Evolutionary conservation across 176 grass and related monocot species (phyloP), one percentile per base, ranked within the genome.

Genomic region (Rhynchospora breviuscula): DNA sequence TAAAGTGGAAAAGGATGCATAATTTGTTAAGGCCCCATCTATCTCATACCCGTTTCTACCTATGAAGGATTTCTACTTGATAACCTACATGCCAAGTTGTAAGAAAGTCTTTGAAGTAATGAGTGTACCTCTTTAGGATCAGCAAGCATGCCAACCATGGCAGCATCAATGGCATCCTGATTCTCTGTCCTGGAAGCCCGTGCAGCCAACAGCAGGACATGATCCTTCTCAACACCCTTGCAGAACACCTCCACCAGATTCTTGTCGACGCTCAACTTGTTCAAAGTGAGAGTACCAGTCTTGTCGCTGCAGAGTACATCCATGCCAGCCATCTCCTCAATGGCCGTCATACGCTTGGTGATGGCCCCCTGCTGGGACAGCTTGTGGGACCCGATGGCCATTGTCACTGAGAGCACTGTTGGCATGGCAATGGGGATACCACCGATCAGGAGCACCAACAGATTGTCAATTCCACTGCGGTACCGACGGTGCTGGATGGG

Each of bases 361-460:
- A 98, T 98, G 10, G 95, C 95, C 44, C 95, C 95, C 78, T 98
- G 95, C 86, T 94, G 92, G 0, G 95, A 98, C 21, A 98, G 70
- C 90, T 92, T 94, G 90, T 98, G 95, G 31, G 95, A 98, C 19
- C 95, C 95, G 19, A 98, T 98, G 67, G 95, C 95, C 95, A 98
- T 98, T 46, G 95, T 98, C 53, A 98, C 95, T 0, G 95, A 98
- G 8, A 98, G 73, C 61, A 98, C 95, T 0, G 95, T 98, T 25
- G 95, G 95, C 95, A 98, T 98, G 73, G 95, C 95, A 56, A 98
- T 98, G 13, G 95, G 95, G 71, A 98, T 98, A 78, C 95, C 95
- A 67, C 95, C 95, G 81, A 98, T 98, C 89, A 98, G 85, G 56
- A 98, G 95, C 79, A 98, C 95, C 84, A 98, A 18, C 48, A 98